A percentile compares a stretch with the other conserved stretches of the same genome.
phyloP scores from a whole-genome alignment of 495 filamentous ascomycete genomes.

The Thermochaetoides thermophila region DNA sequence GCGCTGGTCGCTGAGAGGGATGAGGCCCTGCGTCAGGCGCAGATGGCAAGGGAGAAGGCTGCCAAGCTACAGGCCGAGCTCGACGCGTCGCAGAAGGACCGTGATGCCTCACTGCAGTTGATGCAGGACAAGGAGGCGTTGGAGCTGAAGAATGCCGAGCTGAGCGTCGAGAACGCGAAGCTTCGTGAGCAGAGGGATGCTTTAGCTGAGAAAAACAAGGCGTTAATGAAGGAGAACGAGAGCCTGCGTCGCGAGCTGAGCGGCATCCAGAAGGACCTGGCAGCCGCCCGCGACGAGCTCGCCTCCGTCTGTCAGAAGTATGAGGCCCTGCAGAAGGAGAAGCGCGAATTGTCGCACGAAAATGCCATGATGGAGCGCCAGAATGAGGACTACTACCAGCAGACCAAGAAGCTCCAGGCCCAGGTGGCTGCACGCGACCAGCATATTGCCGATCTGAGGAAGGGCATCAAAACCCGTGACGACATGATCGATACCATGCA shows the following conservation, averaged over 20 bases:
- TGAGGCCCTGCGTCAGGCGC: conserved; percentile 28
- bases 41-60: conserved; percentile 28
- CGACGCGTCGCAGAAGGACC: conserved; percentile 21
- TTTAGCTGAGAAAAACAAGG: conserved; percentile 15
- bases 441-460: conserved; percentile 22
- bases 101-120: conserved; percentile 18
- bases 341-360: conserved; percentile 24
- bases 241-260: conserved; percentile 25
- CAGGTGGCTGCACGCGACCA: conserved; percentile 24
- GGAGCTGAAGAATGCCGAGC: conserved; percentile 20
- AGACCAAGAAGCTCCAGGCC: conserved; percentile 30
- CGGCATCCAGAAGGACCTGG: conserved; percentile 21
- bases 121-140: conserved; percentile 20
- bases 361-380: conserved; percentile 29
- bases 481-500: conserved; percentile 22
- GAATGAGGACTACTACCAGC: conserved; percentile 31
- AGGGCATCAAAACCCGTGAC: conserved; percentile 18
- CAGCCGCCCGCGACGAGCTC: conserved; percentile 20
- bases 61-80: conserved; percentile 29
- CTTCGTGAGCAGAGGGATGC: conserved; percentile 17
- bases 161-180: conserved; percentile 20
- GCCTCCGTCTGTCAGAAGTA: conserved; percentile 18
- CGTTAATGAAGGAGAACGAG: conserved; percentile 17
- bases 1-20: conserved; percentile 32
- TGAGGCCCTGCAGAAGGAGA: conserved; percentile 22